phyloP scores from a whole-genome alignment of 805 yeast species.

The Ogataea wickerhamii region DNA sequence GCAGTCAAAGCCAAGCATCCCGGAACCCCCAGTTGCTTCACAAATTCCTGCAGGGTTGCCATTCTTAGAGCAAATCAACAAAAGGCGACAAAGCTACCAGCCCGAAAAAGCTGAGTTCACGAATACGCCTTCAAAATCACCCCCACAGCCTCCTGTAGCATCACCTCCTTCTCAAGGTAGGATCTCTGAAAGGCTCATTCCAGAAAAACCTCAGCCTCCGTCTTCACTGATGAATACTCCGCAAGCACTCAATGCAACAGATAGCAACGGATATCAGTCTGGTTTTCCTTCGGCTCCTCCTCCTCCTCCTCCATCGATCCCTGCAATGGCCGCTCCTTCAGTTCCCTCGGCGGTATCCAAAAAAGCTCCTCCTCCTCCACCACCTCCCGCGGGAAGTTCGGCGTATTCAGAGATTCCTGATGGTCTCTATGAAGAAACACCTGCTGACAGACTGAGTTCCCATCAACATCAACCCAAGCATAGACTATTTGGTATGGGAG shows the following conservation, averaged over 20 bases:
- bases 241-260: neutral
- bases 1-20: neutral
- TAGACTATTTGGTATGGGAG: constrained; percentile 16
- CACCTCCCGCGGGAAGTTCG: constrained; percentile 16
- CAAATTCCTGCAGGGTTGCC: constrained; percentile 3
- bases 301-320: neutral
- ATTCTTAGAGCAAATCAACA: constrained; percentile 1
- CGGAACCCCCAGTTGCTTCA: constrained; percentile 8
- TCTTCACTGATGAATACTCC: neutral
- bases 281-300: neutral
- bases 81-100: neutral
- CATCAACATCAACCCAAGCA: constrained; percentile 15
- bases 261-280: too few relatives aligned
- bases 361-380: constrained; percentile 31
- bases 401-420: constrained; percentile 6
- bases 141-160: neutral
- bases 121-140: neutral
- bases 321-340: constrained; percentile 4
- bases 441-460: constrained; percentile 20
- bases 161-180: neutral
- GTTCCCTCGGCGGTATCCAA: constrained; percentile 6
- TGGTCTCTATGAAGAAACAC: constrained; percentile 22
- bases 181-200: too few relatives aligned
- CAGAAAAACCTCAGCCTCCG: neutral
- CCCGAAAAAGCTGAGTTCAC: neutral